Base-by-base conservation (phyloP, 352 stramenopile genomes). In the Aphanomyces cochlioides region DNA sequence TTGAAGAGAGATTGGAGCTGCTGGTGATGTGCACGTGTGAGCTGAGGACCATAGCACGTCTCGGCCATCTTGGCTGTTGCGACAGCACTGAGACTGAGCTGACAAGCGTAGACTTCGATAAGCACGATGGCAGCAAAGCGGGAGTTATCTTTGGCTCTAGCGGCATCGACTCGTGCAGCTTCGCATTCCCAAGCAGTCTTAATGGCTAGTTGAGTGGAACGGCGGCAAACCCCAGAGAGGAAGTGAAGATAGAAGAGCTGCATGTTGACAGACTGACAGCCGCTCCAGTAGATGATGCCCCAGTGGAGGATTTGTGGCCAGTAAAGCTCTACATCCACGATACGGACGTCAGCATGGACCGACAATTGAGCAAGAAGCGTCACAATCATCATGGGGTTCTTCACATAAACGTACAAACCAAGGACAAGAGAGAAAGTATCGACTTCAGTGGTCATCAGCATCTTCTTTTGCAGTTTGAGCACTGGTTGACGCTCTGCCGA, bases 291-390 rank as follows among this genome's bases (percentile, higher is more conserved):
- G 0, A 84, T 66, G 56, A 89, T 84, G 7, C 82, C 82, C 81
- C 81, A 90, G 37, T 88, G 81, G 21, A 90, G 73, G 39, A 89
- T 80, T 67, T 90, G 82, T 7, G 82, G 81, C 82, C 82, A 90
- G 63, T 87, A 88, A 54, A 90, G 87, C 54, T 85, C 81, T 45
- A 90, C 75, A n/a, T 78, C 81, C 43, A 84, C 78, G 34, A 81
- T 56, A 39, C 77, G 82, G 17, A 77, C 78, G 50, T 90, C 82
- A 13, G 87, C 77, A 48, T 81, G 82, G 64, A 86, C 75, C 38
- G 87, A 74, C 28, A 88, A 67, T 60, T 90, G 82, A 2, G 81
- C 81, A 21, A 90, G 73, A n/a, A 84, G 78, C 37, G 88, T 72
- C 19, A 89, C 74, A 48, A 89, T 87, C 78, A 90, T 85, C 66